Base-by-base conservation (phyloP, 2,329 filamentous ascomycete species). In the Talaromyces amestolkiae region DNA sequence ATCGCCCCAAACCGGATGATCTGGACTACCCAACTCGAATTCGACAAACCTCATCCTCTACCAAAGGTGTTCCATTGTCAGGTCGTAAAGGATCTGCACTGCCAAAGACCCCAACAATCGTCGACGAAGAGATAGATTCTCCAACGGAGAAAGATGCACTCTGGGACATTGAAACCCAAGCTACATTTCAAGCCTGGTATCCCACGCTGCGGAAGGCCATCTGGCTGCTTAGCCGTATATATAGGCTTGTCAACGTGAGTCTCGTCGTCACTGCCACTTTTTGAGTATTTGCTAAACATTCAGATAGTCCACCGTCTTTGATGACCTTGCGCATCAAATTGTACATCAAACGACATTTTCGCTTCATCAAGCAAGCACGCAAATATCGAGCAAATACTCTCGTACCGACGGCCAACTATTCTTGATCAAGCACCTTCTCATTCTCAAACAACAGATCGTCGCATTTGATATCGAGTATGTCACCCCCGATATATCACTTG, bases 361-460 rank as follows among this genome's bases (percentile, higher is more conserved):
- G 3, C 85, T 99, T 19, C 87, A 93, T 68, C 85, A 88, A 60
- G 94, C 92, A 33, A 91, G 93, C 70, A 81, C 84, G 6, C 86
- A 86, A 67, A 89, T 96, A 70, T 85, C 87, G 64, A 85, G 85
- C 41, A 87, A 86, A 64, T 82, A 85, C 24, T 77, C 78, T n/a
- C 81, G 81, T 75, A 84, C 86, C 1, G 93, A 98, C 74, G 86
- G 91, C 0, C 91, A 97, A 70, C 85, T 99, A 4, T 99, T 99
- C 78, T 89, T 97, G 73, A 89, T 99, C 72, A 95, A 94, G 71
- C 97, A 99, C 75, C 85, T 99, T 1, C 89, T 99, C 59, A 89
- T 97, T 59, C 86, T 99, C 61, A 98, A 98, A 78, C 96, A 97
- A 75, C 92, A 97, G 75, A 91, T 99, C 61, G 89, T 99, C 31